Evolutionary conservation across 306 rosid genomes (phyloP).

Genomic region (Rosa chinensis): DNA sequence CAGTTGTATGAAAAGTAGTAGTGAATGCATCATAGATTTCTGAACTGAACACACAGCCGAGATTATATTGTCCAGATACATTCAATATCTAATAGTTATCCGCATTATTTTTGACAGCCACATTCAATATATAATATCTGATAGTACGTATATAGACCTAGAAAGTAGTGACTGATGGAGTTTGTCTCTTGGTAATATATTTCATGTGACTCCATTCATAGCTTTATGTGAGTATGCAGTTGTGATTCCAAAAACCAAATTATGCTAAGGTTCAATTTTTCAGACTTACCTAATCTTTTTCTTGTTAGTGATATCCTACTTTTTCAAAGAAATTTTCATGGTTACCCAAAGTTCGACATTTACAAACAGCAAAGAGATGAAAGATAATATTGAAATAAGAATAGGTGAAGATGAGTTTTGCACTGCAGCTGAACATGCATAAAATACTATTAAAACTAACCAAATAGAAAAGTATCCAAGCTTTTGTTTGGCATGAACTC

Average conservation of each 20-base stretch:
- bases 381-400: background rate
- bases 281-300: background rate
- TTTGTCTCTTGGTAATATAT: too few relatives aligned
- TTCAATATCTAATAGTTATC: too few relatives aligned
- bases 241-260: too few relatives aligned
- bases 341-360: background rate
- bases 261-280: too few relatives aligned
- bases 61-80: too few relatives aligned
- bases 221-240: background rate
- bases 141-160: too few relatives aligned
- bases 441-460: constrained; percentile 16
- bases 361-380: background rate
- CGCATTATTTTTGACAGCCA: too few relatives aligned
- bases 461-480: constrained; percentile 36
- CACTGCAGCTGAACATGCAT: background rate
- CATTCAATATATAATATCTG: too few relatives aligned
- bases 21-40: too few relatives aligned
- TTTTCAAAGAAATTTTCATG: background rate
- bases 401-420: background rate
- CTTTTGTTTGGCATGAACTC: constrained; percentile 49
- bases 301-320: background rate
- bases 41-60: too few relatives aligned
- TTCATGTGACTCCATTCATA: too few relatives aligned
- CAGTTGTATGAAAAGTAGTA: background rate
- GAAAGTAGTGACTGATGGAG: too few relatives aligned